These are phyloP conservation scores for Voacanga thouarsii DNA, from an alignment of 257 asterid species.

Conservation along the genomic window DNA sequence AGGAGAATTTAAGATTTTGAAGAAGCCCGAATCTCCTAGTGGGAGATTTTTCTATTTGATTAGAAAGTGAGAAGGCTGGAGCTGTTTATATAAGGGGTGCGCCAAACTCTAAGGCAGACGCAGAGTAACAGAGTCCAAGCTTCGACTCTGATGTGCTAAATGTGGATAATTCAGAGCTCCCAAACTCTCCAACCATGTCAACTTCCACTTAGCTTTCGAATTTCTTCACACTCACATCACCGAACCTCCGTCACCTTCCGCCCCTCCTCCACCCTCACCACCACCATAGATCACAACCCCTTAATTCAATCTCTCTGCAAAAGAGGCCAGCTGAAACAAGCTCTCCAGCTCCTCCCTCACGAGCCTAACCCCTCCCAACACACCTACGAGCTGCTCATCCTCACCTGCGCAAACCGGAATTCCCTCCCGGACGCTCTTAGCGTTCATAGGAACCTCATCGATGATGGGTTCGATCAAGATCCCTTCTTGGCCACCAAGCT, in stretches of 20 bases:
- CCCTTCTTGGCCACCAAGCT: conserved; percentile 90
- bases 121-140: too few species aligned
- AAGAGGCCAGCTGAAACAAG: conserved; percentile 73
- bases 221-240: conserved; percentile 13
- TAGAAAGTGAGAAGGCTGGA: too few species aligned
- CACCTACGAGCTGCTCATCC: conserved; percentile 78
- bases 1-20: too few species aligned
- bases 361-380: conserved; percentile 63
- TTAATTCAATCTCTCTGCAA: conserved; percentile 74
- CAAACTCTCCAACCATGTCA: conserved; percentile 36
- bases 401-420: conserved; percentile 46
- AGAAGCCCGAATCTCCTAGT: too few species aligned
- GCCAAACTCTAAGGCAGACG: too few species aligned
- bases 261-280: conserved; percentile 19
- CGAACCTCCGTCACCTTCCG: conserved; percentile 24
- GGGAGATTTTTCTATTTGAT: too few species aligned
- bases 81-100: too few species aligned
- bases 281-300: conserved; percentile 37
- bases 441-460: conserved; percentile 50
- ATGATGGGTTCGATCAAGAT: conserved; percentile 71
- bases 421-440: conserved; percentile 47
- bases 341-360: conserved; percentile 56
- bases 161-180: conserved; percentile 33
- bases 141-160: conserved; percentile 6
- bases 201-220: conserved; percentile 22